Evolutionary conservation across 1,284 basidiomycete species (phyloP).

Genomic region (Phaffia rhodozyma): DNA sequence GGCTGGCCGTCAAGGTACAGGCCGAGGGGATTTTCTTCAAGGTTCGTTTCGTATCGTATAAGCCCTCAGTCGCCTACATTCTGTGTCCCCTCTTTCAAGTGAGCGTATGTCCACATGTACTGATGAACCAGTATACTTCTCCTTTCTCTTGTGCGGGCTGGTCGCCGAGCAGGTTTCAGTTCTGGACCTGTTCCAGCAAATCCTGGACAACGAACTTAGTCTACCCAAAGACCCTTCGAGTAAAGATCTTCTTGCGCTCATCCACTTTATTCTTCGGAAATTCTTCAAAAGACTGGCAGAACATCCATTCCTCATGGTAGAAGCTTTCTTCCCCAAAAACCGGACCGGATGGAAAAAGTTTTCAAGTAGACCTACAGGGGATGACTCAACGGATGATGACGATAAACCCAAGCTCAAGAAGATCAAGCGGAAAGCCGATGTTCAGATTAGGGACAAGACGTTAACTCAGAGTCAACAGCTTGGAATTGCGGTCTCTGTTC

Average conservation of each 20-base stretch:
- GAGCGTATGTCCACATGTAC: neutral
- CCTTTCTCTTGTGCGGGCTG: too few species aligned
- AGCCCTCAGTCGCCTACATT: neutral
- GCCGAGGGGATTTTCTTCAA: slow-evolving; percentile 88
- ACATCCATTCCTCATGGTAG: slow-evolving; percentile 70
- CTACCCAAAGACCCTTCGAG: slow-evolving; percentile 64
- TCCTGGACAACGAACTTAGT: slow-evolving; percentile 61
- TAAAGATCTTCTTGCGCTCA: slow-evolving; percentile 66
- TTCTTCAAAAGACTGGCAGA: slow-evolving; percentile 81
- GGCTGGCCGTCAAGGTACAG: slow-evolving; percentile 75
- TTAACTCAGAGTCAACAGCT: slow-evolving; percentile 75
- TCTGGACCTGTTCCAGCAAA: slow-evolving; percentile 65
- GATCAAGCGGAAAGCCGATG: slow-evolving; percentile 44
- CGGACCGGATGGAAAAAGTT: slow-evolving; percentile 71
- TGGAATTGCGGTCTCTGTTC: slow-evolving; percentile 63
- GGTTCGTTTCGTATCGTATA: slow-evolving; percentile 38
- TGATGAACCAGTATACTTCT: neutral
- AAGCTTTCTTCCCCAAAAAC: slow-evolving; percentile 83
- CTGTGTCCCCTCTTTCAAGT: neutral
- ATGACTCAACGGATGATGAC: slow-evolving; percentile 40
- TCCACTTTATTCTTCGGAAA: slow-evolving; percentile 71
- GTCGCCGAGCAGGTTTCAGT: slow-evolving; percentile 55
- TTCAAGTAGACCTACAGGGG: slow-evolving; percentile 65
- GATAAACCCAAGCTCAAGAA: slow-evolving; percentile 35
- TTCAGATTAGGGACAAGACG: slow-evolving; percentile 64